phyloP scores from a whole-genome alignment of 108 stramenopile species.

The Cyclostephanos invisitatus region DNA sequence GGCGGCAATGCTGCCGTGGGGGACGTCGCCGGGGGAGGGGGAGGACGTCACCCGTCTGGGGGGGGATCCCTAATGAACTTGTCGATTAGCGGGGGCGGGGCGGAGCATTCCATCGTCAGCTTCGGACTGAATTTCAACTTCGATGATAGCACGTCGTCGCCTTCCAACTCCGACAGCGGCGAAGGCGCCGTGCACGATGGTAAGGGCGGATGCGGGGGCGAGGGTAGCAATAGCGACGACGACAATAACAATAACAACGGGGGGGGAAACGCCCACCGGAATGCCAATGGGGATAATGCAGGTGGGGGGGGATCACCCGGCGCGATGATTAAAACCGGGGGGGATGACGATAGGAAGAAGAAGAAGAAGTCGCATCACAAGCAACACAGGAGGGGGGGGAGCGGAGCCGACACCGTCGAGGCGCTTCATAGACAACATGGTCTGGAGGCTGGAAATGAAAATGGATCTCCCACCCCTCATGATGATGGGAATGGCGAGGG shows the following conservation, averaged over 20 bases:
- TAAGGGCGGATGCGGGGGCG: constrained; percentile 2
- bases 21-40: too few relatives aligned
- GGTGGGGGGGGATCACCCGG: background rate
- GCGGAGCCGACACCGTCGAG: background rate
- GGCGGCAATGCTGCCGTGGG: too few relatives aligned
- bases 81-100: constrained; percentile 12
- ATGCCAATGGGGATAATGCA: background rate
- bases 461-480: background rate
- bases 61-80: constrained; percentile 31
- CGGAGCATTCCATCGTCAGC: constrained; percentile 35
- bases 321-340: background rate
- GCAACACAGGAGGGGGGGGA: background rate
- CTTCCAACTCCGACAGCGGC: constrained; percentile 33
- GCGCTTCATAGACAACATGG: background rate
- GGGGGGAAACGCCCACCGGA: background rate
- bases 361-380: constrained; percentile 1
- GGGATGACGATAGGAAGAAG: constrained; percentile 5
- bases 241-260: background rate
- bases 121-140: constrained; percentile 50
- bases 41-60: background rate
- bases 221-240: constrained; percentile 11
- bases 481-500: background rate
- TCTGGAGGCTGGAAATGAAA: background rate
- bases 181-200: constrained; percentile 23
- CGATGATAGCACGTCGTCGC: constrained; percentile 36